Base-by-base conservation (phyloP, 2,329 filamentous ascomycete genomes). In the Penicillium sp. region DNA sequence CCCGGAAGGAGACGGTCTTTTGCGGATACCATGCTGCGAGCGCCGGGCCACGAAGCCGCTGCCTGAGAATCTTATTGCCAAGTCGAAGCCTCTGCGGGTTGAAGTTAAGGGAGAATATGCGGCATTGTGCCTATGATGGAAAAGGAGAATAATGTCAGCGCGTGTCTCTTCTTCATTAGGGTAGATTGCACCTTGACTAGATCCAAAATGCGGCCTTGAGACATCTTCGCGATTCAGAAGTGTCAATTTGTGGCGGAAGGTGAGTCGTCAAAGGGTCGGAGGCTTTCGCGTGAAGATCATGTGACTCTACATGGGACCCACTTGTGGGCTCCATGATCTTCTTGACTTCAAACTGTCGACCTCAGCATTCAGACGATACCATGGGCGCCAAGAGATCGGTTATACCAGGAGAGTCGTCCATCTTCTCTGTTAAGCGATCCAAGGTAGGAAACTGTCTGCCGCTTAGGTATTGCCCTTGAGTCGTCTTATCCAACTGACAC, bases 61-160 rank as follows among this genome's bases (percentile, higher is more conserved):
- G 89, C 67, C 92, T 89, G 54, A 99, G 81, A 70, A 99, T 81
- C 75, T 94, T 95, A 78, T 94, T 96, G 67, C 94, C 94, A 63
- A 90, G 84, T 57, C 94, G 89, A 56, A 88, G 73, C 62, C 85
- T 79, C 50, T 90, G 81, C 24, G 94, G 94, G 75, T 99, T 99
- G 80, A 86, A 97, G 48, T 87, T 92, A 46, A 88, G 89, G 67
- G 86, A 87, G 80, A 97, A 99, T 77, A 97, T 84, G 71, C 86
- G 85, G 81, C 90, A 96, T 87, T 92, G 91, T 68, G 84, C 83
- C 92, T 96, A 44, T 4, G 9, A 21, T 13, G 21, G 7, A 7
- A n/a, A 23, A 26, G 15, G 6, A 13, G 6, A 42, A n/a, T 23
- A 28, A 15, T 10, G 12, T 42, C n/a, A 42, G 41, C 41, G 23